Conservation (phyloP, 768 basidiomycete genomes). For the Pisolithus orientalis region DNA sequence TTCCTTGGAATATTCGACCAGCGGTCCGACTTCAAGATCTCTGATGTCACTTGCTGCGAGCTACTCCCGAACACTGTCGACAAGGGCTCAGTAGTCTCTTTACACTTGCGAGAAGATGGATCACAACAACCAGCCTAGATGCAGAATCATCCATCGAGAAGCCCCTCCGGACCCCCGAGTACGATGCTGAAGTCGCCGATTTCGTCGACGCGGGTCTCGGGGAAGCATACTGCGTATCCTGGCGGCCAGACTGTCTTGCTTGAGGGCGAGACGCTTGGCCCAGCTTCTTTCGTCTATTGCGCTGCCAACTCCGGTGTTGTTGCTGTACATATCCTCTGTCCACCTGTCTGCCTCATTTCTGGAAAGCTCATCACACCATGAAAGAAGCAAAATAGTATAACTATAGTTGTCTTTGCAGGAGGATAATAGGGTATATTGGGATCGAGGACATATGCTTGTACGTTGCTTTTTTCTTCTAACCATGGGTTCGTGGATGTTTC, state of each 20-base stretch:
- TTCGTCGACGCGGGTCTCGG: slow-evolving; percentile 30
- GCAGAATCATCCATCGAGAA: slow-evolving; percentile 48
- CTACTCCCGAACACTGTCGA: slow-evolving; percentile 13
- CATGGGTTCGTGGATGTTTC: not conserved
- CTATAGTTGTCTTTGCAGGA: too few species aligned
- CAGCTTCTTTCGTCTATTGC: slow-evolving; percentile 35
- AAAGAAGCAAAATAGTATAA: too few species aligned
- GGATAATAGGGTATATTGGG: slow-evolving; percentile 42
- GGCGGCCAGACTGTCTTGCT: not conserved
- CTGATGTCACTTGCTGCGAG: slow-evolving; percentile 36
- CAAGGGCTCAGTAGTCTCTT: slow-evolving; percentile 8
- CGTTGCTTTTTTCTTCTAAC: slow-evolving; percentile 20
- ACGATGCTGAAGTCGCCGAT: slow-evolving; percentile 27
- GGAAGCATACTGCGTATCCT: slow-evolving; percentile 3
- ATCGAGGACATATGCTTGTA: slow-evolving; percentile 73
- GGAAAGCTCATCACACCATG: slow-evolving; percentile 50
- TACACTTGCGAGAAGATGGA: slow-evolving; percentile 16
- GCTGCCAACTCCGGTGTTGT: slow-evolving; percentile 44
- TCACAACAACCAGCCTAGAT: slow-evolving; percentile 53
- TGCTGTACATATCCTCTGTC: slow-evolving; percentile 46
- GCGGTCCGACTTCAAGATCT: slow-evolving; percentile 41
- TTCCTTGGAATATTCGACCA: slow-evolving; percentile 55
- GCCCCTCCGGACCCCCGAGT: slow-evolving; percentile 12
- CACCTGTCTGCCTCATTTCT: slow-evolving; percentile 58
- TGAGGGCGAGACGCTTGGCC: slow-evolving; percentile 4